These are phyloP conservation scores for Zangia roseola DNA, from an alignment of 768 basidiomycete genomes.

Conservation along the genomic window DNA sequence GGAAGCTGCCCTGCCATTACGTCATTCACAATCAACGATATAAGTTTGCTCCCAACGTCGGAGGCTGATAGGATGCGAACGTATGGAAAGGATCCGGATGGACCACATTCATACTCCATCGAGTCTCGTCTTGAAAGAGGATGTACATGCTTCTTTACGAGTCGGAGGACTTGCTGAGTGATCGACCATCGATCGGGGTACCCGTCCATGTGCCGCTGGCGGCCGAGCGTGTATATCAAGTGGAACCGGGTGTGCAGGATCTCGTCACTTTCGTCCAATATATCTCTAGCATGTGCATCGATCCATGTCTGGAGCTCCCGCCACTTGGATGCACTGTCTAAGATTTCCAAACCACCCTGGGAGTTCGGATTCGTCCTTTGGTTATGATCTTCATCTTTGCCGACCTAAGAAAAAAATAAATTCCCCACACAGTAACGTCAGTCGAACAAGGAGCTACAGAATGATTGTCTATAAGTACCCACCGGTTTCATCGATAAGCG, in stretches of 20 bases:
- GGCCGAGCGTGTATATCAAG: conserved; percentile 45
- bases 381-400: too few relatives aligned
- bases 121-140: background rate
- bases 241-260: conserved; percentile 42
- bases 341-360: too few relatives aligned
- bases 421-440: too few relatives aligned
- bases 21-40: conserved; percentile 2
- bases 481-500: too few relatives aligned
- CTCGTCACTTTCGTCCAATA: conserved; percentile 26
- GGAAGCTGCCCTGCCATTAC: conserved; percentile 12
- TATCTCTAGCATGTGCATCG: conserved; percentile 13
- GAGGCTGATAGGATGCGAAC: conserved; percentile 5
- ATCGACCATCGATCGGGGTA: conserved; percentile 43
- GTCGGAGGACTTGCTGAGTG: conserved; percentile 32
- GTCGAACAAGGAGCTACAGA: too few relatives aligned
- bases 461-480: too few relatives aligned
- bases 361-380: too few relatives aligned
- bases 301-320: conserved; percentile 24
- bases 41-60: background rate
- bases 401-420: too few relatives aligned
- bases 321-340: conserved; percentile 15
- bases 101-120: background rate
- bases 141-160: conserved; percentile 15
- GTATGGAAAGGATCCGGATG: conserved; percentile 9
- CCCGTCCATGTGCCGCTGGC: conserved; percentile 36